These are phyloP conservation scores for Magnolia changhungtana DNA, from an alignment of 164 flowering plant species.

Conservation along the genomic window DNA sequence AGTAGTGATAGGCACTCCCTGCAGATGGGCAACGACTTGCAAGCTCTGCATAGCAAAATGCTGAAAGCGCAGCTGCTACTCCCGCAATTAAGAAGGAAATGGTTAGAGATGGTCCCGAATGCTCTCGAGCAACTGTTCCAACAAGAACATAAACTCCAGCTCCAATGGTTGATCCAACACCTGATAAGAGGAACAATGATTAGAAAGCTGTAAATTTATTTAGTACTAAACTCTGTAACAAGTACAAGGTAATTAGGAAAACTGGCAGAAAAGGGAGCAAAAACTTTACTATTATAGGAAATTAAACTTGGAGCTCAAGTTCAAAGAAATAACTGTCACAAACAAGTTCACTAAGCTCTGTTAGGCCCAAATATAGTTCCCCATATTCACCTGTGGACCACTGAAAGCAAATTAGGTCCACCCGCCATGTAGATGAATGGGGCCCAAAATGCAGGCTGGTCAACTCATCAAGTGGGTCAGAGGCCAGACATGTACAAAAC, in stretches of 20 bases:
- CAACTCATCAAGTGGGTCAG: too few relatives aligned
- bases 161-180: constrained; percentile 94
- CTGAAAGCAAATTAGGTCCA: too few relatives aligned
- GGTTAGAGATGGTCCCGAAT: constrained; percentile 84
- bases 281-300: too few relatives aligned
- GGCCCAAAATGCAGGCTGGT: too few relatives aligned
- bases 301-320: too few relatives aligned
- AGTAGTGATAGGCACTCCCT: constrained; percentile 97
- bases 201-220: neutral
- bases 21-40: constrained; percentile 98
- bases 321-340: too few relatives aligned
- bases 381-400: too few relatives aligned
- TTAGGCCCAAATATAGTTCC: neutral
- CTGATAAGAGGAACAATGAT: constrained; percentile 29
- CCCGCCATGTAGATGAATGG: too few relatives aligned
- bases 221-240: too few relatives aligned
- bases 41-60: constrained; percentile 97
- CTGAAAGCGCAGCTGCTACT: constrained; percentile 93
- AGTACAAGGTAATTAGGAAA: too few relatives aligned
- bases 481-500: too few relatives aligned
- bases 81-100: constrained; percentile 93
- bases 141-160: constrained; percentile 94
- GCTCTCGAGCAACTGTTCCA: constrained; percentile 94
- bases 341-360: neutral
- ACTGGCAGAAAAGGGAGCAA: too few relatives aligned